These are phyloP conservation scores for Biscogniauxia mediterranea DNA, from an alignment of 2,329 filamentous ascomycete genomes.

Conservation along the genomic window DNA sequence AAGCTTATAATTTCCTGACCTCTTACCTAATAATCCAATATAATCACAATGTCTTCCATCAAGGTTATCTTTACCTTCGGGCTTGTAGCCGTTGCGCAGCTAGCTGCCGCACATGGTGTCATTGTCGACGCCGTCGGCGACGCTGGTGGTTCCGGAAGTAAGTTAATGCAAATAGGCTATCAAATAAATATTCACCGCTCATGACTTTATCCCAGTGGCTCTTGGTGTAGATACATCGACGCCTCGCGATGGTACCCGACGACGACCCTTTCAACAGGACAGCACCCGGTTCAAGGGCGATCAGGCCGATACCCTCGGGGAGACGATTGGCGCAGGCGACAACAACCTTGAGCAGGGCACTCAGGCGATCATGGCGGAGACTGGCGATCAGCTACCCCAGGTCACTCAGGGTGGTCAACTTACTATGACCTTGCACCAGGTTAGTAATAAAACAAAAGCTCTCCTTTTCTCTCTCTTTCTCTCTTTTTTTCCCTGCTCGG, in stretches of 20 bases:
- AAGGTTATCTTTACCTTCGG: conserved; percentile 38
- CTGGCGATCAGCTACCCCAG: conserved; percentile 57
- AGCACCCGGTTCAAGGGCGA: conserved; percentile 59
- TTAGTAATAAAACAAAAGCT: neutral
- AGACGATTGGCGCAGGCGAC: conserved; percentile 55
- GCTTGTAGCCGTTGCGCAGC: conserved; percentile 51
- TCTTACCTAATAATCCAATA: conserved; percentile 2
- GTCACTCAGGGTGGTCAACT: conserved; percentile 55
- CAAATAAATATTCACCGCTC: neutral
- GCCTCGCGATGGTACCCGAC: conserved; percentile 59
- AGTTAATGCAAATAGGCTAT: conserved; percentile 7
- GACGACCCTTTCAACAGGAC: conserved; percentile 63
- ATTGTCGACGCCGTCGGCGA: conserved; percentile 59
- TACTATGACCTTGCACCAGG: conserved; percentile 62
- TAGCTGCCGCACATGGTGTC: conserved; percentile 60
- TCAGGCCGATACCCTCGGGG: conserved; percentile 51
- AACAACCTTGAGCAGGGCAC: conserved; percentile 59
- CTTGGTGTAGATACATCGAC: conserved; percentile 52
- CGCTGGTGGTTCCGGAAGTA: conserved; percentile 54
- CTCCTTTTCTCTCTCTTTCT: too few relatives aligned
- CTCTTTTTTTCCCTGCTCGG: neutral
- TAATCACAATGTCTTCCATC: conserved; percentile 26
- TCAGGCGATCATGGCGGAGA: conserved; percentile 55
- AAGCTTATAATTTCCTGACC: conserved; percentile 13
- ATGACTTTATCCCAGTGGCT: conserved; percentile 31